Evolutionary conservation across 352 stramenopile species (phyloP).

Genomic region (Lagenidium giganteum): DNA sequence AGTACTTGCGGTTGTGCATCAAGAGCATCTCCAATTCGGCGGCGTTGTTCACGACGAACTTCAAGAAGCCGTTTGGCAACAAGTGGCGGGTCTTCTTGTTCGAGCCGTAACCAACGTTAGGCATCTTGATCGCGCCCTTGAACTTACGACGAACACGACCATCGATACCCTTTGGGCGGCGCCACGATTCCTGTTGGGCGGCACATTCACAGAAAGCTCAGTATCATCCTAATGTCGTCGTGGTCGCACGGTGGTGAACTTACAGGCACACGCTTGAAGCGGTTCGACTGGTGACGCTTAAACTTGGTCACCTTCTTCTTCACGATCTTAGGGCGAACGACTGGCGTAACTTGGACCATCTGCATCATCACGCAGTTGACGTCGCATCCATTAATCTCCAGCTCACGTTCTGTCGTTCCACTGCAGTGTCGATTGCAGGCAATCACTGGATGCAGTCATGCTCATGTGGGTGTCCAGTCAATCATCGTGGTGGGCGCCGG

Average conservation of each 20-base stretch:
- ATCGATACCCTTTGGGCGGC: constrained; percentile 99
- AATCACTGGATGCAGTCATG: too few species aligned
- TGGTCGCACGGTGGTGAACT: constrained; percentile 32
- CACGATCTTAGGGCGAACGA: constrained; percentile 92
- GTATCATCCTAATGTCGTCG: not conserved
- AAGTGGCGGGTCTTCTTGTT: constrained; percentile 99
- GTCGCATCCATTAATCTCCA: too few species aligned
- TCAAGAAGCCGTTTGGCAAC: constrained; percentile 99
- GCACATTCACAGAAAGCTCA: not conserved
- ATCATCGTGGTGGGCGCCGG: too few species aligned
- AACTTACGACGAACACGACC: constrained; percentile 98
- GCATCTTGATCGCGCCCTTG: constrained; percentile 98
- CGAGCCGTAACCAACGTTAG: constrained; percentile 98
- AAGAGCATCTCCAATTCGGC: constrained; percentile 96
- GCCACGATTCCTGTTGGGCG: constrained; percentile 88
- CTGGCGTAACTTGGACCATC: constrained; percentile 90
- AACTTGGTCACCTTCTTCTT: constrained; percentile 99
- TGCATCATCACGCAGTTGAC: too few species aligned
- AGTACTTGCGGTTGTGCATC: constrained; percentile 97
- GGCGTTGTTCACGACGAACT: constrained; percentile 99
- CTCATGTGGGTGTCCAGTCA: too few species aligned
- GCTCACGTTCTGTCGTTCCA: too few species aligned
- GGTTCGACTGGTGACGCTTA: constrained; percentile 98
- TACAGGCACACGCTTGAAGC: constrained; percentile 96
- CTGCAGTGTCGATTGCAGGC: too few species aligned